phyloP scores from a whole-genome alignment of 2,329 filamentous ascomycete species.

The Cladosporium velox region DNA sequence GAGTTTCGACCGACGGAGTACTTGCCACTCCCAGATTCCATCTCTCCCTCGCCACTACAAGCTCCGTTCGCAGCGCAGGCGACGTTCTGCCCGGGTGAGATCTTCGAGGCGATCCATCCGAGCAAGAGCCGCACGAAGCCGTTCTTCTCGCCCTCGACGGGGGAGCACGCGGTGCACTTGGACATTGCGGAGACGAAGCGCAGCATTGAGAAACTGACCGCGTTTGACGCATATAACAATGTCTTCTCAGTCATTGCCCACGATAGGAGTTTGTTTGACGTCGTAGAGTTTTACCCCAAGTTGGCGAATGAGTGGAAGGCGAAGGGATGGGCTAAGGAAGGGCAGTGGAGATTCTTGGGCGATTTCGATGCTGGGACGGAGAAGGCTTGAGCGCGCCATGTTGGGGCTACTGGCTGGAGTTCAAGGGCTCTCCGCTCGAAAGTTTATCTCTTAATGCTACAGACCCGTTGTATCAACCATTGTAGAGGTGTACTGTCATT shows the following conservation, averaged over 20 bases:
- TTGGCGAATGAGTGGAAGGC: constrained; percentile 50
- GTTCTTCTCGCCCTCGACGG: constrained; percentile 30
- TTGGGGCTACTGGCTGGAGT: not conserved
- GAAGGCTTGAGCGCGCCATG: not conserved
- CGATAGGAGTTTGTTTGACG: constrained; percentile 46
- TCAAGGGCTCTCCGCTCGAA: too few species aligned
- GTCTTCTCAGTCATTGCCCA: constrained; percentile 53
- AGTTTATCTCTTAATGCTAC: too few species aligned
- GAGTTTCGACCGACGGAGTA: constrained; percentile 49
- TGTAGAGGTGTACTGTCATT: too few species aligned
- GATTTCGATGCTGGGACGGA: constrained; percentile 42
- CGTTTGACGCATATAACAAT: constrained; percentile 48
- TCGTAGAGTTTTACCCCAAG: constrained; percentile 54
- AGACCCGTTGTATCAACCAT: too few species aligned
- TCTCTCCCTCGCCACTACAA: constrained; percentile 45
- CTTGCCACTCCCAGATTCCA: constrained; percentile 41
- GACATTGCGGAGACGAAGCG: constrained; percentile 38
- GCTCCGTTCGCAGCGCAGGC: constrained; percentile 11
- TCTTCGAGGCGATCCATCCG: constrained; percentile 44
- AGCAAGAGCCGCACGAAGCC: constrained; percentile 31
- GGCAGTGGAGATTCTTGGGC: constrained; percentile 53
- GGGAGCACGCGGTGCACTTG: constrained; percentile 28
- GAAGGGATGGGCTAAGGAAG: constrained; percentile 49
- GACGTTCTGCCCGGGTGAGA: constrained; percentile 42
- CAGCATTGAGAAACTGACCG: constrained; percentile 50